Conservation (phyloP, 2,329 filamentous ascomycete genomes). For the Chaetothyriales sp. region DNA sequence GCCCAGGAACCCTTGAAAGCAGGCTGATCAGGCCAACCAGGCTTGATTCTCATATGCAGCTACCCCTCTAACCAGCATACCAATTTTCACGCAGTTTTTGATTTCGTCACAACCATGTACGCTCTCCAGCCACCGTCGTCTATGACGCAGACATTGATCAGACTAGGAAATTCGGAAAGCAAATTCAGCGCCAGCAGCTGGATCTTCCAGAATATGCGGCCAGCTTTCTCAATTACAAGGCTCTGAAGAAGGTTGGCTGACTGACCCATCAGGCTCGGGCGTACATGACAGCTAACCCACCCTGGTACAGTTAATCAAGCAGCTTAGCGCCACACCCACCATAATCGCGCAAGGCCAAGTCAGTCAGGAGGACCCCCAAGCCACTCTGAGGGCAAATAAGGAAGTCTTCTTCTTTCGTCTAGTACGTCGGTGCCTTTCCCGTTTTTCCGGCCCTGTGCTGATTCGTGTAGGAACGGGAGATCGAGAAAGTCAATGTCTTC, state of each 20-base stretch:
- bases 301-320: slow-evolving; percentile 76
- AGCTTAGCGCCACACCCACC: slow-evolving; percentile 80
- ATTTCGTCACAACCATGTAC: slow-evolving; percentile 15
- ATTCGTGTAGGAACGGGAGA: slow-evolving; percentile 65
- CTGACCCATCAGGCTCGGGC: slow-evolving; percentile 5
- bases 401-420: slow-evolving; percentile 97
- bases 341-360: slow-evolving; percentile 60
- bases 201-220: slow-evolving; percentile 98
- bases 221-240: slow-evolving; percentile 99
- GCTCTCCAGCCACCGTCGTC: slow-evolving; percentile 1
- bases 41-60: not conserved
- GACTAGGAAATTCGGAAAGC: slow-evolving; percentile 96
- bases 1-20: not conserved
- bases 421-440: slow-evolving; percentile 35
- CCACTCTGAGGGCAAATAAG: slow-evolving; percentile 83
- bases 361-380: slow-evolving; percentile 20
- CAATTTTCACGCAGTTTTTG: not conserved
- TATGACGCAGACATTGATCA: slow-evolving; percentile 4
- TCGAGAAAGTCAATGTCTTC: slow-evolving; percentile 96
- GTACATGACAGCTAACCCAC: slow-evolving; percentile 16
- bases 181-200: slow-evolving; percentile 97
- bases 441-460: not conserved
- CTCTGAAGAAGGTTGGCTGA: slow-evolving; percentile 75
- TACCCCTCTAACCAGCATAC: not conserved
- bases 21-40: not conserved